These are phyloP conservation scores for Aspergillus phoenicis DNA, from an alignment of 2,329 filamentous ascomycete species.

Conservation along the genomic window DNA sequence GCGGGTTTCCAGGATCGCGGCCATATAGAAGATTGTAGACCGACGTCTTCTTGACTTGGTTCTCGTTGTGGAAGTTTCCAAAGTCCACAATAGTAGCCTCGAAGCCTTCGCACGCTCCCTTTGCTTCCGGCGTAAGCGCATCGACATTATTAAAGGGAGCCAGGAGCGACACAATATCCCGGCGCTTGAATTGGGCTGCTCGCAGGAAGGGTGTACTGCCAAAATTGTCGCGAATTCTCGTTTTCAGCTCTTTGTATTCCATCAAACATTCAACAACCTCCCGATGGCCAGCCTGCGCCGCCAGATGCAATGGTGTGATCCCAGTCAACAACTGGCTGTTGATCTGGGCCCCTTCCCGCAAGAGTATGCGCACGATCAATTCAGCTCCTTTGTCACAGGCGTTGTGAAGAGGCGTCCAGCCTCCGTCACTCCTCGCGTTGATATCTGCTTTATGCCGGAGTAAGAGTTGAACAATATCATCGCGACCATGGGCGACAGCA, in stretches of 20 bases:
- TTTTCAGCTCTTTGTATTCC: slow-evolving; percentile 35
- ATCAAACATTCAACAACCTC: slow-evolving; percentile 41
- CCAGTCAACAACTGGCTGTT: slow-evolving; percentile 44
- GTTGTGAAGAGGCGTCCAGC: slow-evolving; percentile 58
- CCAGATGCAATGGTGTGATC: slow-evolving; percentile 44
- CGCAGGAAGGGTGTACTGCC: slow-evolving; percentile 45
- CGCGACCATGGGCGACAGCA: slow-evolving; percentile 48
- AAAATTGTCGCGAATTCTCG: slow-evolving; percentile 40
- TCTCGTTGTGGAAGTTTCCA: slow-evolving; percentile 47
- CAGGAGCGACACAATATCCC: slow-evolving; percentile 39
- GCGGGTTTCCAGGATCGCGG: slow-evolving; percentile 48
- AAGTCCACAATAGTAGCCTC: slow-evolving; percentile 59
- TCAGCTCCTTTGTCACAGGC: slow-evolving; percentile 54
- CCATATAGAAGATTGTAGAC: slow-evolving; percentile 58
- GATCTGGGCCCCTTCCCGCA: slow-evolving; percentile 40
- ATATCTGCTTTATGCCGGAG: slow-evolving; percentile 50
- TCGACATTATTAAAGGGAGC: slow-evolving; percentile 43
- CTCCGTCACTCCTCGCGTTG: slow-evolving; percentile 53
- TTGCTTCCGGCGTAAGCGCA: slow-evolving; percentile 42
- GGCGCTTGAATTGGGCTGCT: slow-evolving; percentile 44
- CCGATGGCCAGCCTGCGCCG: slow-evolving; percentile 43
- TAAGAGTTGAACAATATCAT: slow-evolving; percentile 43
- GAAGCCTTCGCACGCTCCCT: slow-evolving; percentile 52
- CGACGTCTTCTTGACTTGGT: slow-evolving; percentile 51
- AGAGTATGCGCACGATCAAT: slow-evolving; percentile 48